These are phyloP conservation scores for Terana coerulea DNA, from an alignment of 768 basidiomycete species.

Conservation along the genomic window DNA sequence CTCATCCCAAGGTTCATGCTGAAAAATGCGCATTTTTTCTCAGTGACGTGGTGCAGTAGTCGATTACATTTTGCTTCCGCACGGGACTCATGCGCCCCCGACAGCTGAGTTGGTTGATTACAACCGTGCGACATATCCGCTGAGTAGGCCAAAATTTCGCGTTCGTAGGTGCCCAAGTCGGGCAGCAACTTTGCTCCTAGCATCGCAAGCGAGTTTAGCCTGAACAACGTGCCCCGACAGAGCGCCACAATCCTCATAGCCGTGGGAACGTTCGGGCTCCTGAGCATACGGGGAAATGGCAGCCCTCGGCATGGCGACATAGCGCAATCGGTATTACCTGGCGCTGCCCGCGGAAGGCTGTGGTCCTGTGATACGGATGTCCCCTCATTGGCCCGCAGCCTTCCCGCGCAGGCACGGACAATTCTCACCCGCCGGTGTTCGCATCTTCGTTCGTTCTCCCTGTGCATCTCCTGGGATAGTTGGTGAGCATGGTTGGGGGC, in stretches of 20 bases:
- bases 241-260: conserved; percentile 3
- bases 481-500: too few species aligned
- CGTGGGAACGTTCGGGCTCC: background rate
- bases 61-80: background rate
- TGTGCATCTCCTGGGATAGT: too few species aligned
- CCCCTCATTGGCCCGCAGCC: background rate
- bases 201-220: background rate
- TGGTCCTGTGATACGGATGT: background rate
- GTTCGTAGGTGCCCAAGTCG: background rate
- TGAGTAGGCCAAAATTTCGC: background rate
- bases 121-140: background rate
- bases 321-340: background rate
- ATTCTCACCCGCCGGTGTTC: too few species aligned
- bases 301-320: background rate
- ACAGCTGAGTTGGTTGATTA: background rate
- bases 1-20: background rate
- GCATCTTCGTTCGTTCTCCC: too few species aligned
- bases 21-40: background rate
- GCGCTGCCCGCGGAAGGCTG: background rate
- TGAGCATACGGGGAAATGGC: background rate
- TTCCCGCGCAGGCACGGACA: too few species aligned
- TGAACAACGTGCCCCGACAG: background rate
- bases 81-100: background rate
- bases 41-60: too few species aligned
- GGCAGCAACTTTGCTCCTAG: background rate